Percentiles rank a stretch among this genome's conserved stretches.
Conservation (phyloP, 2,329 filamentous ascomycete species). For the Lasiodiplodia sp. region DNA sequence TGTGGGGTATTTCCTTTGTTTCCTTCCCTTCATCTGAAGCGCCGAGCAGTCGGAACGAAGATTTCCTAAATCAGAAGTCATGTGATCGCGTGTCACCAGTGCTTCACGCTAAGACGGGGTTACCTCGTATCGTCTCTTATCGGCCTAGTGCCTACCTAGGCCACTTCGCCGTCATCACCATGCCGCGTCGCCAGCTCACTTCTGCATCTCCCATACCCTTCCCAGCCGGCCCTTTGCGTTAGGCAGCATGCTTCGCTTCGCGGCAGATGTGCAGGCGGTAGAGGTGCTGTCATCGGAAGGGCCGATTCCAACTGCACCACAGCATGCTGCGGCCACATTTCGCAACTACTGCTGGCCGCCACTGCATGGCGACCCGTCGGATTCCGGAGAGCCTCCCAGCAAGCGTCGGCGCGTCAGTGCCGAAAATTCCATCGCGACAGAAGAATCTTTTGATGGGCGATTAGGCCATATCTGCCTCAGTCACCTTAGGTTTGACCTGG, state of each 20-base stretch:
- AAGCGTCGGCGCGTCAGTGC: slow-evolving; percentile 13
- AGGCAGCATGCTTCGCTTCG: background rate
- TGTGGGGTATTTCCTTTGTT: too few species aligned
- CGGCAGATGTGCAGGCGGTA: background rate
- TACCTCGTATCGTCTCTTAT: background rate
- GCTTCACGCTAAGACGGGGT: background rate
- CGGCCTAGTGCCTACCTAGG: slow-evolving; percentile 5
- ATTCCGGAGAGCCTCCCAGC: slow-evolving; percentile 10
- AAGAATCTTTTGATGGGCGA: background rate
- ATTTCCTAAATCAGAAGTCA: background rate
- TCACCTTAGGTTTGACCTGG: slow-evolving; percentile 6
- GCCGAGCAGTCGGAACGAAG: background rate
- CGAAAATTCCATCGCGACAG: background rate
- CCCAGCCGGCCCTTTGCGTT: background rate
- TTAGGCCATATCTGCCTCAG: background rate
- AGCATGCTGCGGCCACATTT: slow-evolving; percentile 1
- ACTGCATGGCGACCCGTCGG: background rate
- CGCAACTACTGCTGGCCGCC: slow-evolving; percentile 16
- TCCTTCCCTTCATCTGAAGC: background rate
- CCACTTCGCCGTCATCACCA: background rate
- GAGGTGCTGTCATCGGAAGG: background rate
- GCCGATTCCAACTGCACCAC: background rate
- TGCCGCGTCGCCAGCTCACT: background rate
- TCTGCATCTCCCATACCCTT: background rate
- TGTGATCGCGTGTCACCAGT: slow-evolving; percentile 6